Base-by-base conservation (phyloP, 768 basidiomycete species). In the Wakefieldia striispora region DNA sequence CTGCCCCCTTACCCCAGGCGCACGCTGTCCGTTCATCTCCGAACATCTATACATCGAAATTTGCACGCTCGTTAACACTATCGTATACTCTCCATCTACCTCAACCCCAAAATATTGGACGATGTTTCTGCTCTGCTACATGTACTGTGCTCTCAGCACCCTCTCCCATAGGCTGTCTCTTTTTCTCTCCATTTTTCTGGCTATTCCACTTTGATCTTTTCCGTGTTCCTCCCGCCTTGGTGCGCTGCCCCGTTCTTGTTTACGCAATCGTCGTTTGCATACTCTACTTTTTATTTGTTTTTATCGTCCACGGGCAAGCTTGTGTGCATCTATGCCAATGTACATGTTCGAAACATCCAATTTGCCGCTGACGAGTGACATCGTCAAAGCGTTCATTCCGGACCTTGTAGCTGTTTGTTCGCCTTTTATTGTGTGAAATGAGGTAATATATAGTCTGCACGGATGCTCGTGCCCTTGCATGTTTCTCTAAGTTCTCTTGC, bases 261-360 rank as follows among this genome's bases (percentile, higher is more conserved):
- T 65, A 56, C 62, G 21, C 41, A 40, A 26, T 43, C 43, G 16
- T 45, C 41, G 33, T 34, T 50, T 52, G 52, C 59, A 65, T 67
- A 57, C 53, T 40, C 57, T 58, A 63, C 37, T 51, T 51, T 57
- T 67, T 67, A 69, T 67, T 63, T 63, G 63, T 66, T 49, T 69
- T 69, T 66, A 69, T 66, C 67, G 45, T 56, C 56, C 43, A 39
- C 46, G 47, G 37, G 53, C 57, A 50, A 54, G 50, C 53, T 54
- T 47, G 55, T 60, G 57, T 56, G 57, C 62, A 60, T 56, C 55
- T 50, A 54, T 54, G 51, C 57, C 51, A 61, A 62, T 69, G 64
- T 69, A 63, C 50, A 55, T 68, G 65, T 63, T 54, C 46, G 54
- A 45, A 55, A 55, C 47, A 43, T 23, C 41, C 20, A n/a, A 12